Evolutionary conservation across 805 yeast genomes (phyloP).

Genomic region (Hanseniaspora pseudoguilliermondii): DNA sequence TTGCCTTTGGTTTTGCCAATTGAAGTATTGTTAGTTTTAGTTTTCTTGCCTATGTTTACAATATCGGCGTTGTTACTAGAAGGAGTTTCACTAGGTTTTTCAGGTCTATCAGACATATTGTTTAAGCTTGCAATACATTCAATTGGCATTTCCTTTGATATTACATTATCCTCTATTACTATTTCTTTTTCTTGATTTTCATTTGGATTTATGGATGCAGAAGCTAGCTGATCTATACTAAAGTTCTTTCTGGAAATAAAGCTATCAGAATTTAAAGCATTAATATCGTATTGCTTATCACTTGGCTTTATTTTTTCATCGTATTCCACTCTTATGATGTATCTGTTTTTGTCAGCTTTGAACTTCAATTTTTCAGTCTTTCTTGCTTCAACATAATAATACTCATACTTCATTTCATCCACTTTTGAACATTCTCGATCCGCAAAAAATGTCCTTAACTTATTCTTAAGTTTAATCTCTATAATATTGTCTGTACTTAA

Average conservation of each 20-base stretch:
- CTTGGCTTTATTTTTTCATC: neutral
- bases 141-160: too few species aligned
- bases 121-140: too few species aligned
- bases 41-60: neutral
- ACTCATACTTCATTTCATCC: neutral
- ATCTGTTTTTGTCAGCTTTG: neutral
- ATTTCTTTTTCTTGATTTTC: too few species aligned
- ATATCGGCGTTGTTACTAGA: neutral
- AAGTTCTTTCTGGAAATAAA: neutral
- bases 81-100: neutral
- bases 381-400: neutral
- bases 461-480: neutral
- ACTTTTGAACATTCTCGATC: conserved; percentile 1
- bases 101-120: neutral
- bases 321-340: neutral
- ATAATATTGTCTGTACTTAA: neutral
- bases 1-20: neutral
- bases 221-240: neutral
- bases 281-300: neutral
- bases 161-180: too few species aligned
- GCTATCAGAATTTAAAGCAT: neutral
- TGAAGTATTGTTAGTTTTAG: neutral
- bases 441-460: neutral
- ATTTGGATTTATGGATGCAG: too few species aligned
- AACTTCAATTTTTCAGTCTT: neutral